phyloP scores from a whole-genome alignment of 257 asterid genomes.

The Ilex asprella region DNA sequence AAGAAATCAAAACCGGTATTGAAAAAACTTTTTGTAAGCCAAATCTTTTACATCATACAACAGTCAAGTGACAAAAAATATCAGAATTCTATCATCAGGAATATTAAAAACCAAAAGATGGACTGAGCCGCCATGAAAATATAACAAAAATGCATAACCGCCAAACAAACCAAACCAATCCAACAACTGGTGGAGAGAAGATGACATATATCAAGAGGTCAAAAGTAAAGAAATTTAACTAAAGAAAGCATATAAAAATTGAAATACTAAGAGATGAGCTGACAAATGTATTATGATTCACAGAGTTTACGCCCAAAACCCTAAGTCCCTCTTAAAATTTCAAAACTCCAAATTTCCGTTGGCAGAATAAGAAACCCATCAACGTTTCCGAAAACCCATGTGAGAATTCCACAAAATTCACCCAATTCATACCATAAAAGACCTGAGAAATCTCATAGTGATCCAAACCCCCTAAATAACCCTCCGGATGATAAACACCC shows the following conservation, averaged over 20 bases:
- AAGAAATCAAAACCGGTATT: conserved; percentile 14
- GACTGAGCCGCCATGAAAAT: too few relatives aligned
- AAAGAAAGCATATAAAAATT: neutral
- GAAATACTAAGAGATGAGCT: neutral
- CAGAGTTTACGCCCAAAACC: neutral
- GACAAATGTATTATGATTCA: too few relatives aligned
- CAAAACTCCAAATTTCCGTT: neutral
- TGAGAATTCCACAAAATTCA: conserved; percentile 11
- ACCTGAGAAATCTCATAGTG: conserved; percentile 2
- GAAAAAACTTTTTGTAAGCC: too few relatives aligned
- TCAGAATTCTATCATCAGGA: neutral
- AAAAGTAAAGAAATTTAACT: neutral
- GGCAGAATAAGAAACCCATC: neutral
- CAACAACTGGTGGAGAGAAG: too few relatives aligned
- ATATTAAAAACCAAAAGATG: too few relatives aligned
- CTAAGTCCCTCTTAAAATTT: neutral
- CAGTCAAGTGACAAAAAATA: neutral
- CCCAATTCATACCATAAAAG: conserved; percentile 2
- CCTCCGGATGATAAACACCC: too few relatives aligned
- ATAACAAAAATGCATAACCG: too few relatives aligned
- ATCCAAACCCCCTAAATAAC: conserved; percentile 8
- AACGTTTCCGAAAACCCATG: conserved; percentile 2
- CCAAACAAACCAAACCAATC: too few relatives aligned
- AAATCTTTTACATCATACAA: neutral
- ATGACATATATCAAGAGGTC: too few relatives aligned